phyloP scores from a whole-genome alignment of 306 rosid species.

The Lupinus albus region DNA sequence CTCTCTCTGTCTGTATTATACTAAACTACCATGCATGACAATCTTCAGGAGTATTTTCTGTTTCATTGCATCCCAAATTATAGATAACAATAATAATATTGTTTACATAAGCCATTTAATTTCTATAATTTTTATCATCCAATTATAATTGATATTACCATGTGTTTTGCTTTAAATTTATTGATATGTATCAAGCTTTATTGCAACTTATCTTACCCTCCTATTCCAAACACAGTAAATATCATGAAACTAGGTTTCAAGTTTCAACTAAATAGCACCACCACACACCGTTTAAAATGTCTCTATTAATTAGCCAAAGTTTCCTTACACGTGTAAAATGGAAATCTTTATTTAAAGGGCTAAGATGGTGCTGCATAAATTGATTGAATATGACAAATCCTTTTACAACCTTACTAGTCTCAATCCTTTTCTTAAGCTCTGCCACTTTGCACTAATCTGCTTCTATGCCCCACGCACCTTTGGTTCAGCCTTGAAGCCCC shows the following conservation, averaged over 20 bases:
- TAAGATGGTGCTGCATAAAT: conserved; percentile 51
- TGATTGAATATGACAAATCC: conserved; percentile 55
- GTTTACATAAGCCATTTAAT: too few relatives aligned
- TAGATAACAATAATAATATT: too few relatives aligned
- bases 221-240: background rate
- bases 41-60: conserved; percentile 29
- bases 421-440: conserved; percentile 38
- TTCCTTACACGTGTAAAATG: conserved; percentile 39
- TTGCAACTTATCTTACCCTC: too few relatives aligned
- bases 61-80: conserved; percentile 6
- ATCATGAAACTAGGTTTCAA: conserved; percentile 1
- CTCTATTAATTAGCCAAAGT: conserved; percentile 30
- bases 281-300: conserved; percentile 40
- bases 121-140: too few relatives aligned
- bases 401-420: conserved; percentile 27
- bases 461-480: conserved; percentile 52
- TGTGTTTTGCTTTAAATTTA: too few relatives aligned
- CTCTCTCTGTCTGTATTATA: too few relatives aligned
- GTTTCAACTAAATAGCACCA: conserved; percentile 5
- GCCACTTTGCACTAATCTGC: conserved; percentile 45
- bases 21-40: background rate
- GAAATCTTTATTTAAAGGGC: conserved; percentile 35
- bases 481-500: conserved; percentile 34
- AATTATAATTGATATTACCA: too few relatives aligned
- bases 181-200: too few relatives aligned